These are phyloP conservation scores for Pseudocercospora musae DNA, from an alignment of 2,329 filamentous ascomycete genomes.

Conservation along the genomic window DNA sequence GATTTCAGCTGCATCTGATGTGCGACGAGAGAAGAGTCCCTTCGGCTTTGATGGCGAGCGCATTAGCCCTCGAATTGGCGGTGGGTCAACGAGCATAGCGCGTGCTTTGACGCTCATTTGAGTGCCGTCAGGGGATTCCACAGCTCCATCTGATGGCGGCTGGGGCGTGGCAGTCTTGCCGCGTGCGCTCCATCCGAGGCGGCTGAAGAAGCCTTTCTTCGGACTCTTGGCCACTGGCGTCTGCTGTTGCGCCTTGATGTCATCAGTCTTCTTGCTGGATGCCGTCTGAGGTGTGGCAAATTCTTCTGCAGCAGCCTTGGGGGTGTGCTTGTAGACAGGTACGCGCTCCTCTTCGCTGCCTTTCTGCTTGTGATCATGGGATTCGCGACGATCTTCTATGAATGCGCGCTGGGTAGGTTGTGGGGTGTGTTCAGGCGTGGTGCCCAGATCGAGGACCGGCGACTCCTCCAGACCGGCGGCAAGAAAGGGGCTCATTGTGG, in stretches of 20 bases:
- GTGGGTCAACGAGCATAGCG: slow-evolving; percentile 36
- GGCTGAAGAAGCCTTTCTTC: slow-evolving; percentile 41
- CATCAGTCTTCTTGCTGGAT: slow-evolving; percentile 13
- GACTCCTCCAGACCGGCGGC: slow-evolving; percentile 16
- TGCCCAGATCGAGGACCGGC: slow-evolving; percentile 27
- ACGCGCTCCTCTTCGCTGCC: slow-evolving; percentile 34
- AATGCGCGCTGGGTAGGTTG: slow-evolving; percentile 38
- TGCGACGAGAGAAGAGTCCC: slow-evolving; percentile 21
- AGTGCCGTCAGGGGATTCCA: background rate
- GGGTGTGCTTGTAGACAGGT: slow-evolving; percentile 29
- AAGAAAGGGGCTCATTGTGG: slow-evolving; percentile 31
- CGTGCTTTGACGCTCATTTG: slow-evolving; percentile 35
- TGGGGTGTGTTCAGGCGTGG: slow-evolving; percentile 24
- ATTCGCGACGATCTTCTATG: slow-evolving; percentile 42
- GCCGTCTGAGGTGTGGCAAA: slow-evolving; percentile 15
- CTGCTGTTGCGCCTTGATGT: slow-evolving; percentile 5
- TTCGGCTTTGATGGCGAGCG: slow-evolving; percentile 33
- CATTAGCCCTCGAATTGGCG: slow-evolving; percentile 17
- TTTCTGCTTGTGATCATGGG: slow-evolving; percentile 27
- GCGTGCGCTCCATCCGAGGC: slow-evolving; percentile 12
- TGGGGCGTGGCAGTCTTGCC: slow-evolving; percentile 6
- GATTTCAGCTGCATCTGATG: slow-evolving; percentile 10
- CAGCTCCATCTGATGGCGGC: slow-evolving; percentile 2
- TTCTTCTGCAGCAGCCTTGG: slow-evolving; percentile 22
- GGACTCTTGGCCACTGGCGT: slow-evolving; percentile 35